Evolutionary conservation across 1,139 yeast species (phyloP), one percentile per base, ranked within the genome.

Genomic region (Candida sanyaensis): DNA sequence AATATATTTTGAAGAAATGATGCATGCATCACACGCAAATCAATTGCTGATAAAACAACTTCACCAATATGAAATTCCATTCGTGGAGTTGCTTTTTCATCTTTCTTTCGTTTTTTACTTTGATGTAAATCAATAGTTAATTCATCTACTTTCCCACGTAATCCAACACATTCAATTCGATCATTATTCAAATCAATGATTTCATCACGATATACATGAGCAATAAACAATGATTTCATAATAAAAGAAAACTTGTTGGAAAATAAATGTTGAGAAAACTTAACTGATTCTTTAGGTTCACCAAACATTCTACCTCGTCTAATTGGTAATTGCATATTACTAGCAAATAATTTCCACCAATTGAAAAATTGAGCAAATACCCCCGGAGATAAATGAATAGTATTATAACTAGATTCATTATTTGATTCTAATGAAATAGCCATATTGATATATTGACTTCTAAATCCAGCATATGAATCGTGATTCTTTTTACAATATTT

Each of bases 391-490:
- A 75, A 61, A 53, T 74, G 78, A 32, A 76, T 71, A 1, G 78
- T 62, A 53, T 75, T 76, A 51, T 74, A 71, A 50, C 75, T 68
- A 4, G 63, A 55, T 7, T 65, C 70, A 24, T 63, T 63, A 50
- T 70, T 64, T 24, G 96, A 88, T 38, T 77, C 68, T 40, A 92
- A 74, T 0, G 88, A 76, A 27, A 75, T 66, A 1, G 75, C 69
- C 72, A 76, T 65, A 51, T 75, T 77, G 17, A 75, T 59, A 51
- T 64, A 72, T 42, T 74, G 75, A 44, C 76, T 69, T 51, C 80
- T 60, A 51, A 66, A 75, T 2, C 70, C 73, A 23, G 57, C 57
- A 54, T 69, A 76, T 0, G 79, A 74, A 51, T 76, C 81, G 51
- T 68, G 61, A 0, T 61, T 65, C 1, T 67, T 62, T 9, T 71